A percentile compares a stretch with the other conserved stretches of the same genome.
Evolutionary conservation across 176 grass and related monocot species (phyloP).

Genomic region (Aegilops sharonensis): DNA sequence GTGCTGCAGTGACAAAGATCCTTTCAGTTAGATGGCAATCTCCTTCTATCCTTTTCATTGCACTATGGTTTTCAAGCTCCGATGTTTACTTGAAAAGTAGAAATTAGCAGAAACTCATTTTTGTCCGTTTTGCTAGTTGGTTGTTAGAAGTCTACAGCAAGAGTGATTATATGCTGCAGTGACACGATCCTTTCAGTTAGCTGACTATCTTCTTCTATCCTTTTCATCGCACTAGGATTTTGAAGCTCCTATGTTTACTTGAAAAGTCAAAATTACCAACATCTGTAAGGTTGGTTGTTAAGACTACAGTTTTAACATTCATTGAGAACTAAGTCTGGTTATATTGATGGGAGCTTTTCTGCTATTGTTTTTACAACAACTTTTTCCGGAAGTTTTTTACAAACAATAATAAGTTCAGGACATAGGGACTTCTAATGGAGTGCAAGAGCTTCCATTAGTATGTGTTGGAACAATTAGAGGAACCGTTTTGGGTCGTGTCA

Average conservation of each 20-base stretch:
- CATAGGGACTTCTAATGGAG: not conserved
- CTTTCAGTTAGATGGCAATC: constrained; percentile 29
- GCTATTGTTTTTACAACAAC: not conserved
- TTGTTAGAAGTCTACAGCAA: not conserved
- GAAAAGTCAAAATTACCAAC: not conserved
- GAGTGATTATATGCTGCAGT: not conserved
- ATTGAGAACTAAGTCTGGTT: not conserved
- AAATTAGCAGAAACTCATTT: not conserved
- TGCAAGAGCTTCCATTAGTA: not conserved
- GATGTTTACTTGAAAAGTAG: not conserved
- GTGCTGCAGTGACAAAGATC: not conserved
- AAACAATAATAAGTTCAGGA: not conserved
- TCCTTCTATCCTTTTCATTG: constrained; percentile 14
- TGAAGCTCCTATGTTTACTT: not conserved
- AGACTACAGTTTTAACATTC: not conserved
- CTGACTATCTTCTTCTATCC: constrained; percentile 4
- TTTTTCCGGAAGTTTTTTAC: not conserved
- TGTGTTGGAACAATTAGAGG: not conserved
- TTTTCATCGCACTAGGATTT: constrained; percentile 15
- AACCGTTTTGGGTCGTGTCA: not conserved
- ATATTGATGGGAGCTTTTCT: not conserved
- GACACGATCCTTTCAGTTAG: not conserved
- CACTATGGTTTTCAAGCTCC: not conserved
- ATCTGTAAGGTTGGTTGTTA: not conserved
- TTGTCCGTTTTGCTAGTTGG: not conserved